Evolutionary conservation across 1,139 yeast species (phyloP).

Genomic region (Williopsis jadinii): DNA sequence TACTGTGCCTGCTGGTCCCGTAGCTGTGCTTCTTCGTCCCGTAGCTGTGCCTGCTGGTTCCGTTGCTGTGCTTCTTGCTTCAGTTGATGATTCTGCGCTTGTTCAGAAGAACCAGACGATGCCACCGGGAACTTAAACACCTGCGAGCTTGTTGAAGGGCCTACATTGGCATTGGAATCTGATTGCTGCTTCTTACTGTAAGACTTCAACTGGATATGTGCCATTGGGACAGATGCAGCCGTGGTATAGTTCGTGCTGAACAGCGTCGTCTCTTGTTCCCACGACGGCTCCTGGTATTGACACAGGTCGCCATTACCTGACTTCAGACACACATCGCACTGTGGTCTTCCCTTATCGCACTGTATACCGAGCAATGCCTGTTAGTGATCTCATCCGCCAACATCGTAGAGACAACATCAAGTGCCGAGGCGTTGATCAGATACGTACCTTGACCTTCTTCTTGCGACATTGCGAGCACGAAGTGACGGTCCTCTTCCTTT

Average conservation of each 20-base stretch:
- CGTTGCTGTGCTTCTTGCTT: not conserved
- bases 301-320: conserved; percentile 18
- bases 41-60: not conserved
- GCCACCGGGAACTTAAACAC: not conserved
- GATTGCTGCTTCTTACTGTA: not conserved
- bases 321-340: conserved; percentile 22
- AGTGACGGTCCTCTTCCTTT: conserved; percentile 25
- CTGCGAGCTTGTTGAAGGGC: too few species aligned
- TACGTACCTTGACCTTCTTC: conserved; percentile 30
- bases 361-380: not conserved
- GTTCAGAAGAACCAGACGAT: not conserved
- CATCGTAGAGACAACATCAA: too few species aligned
- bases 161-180: not conserved
- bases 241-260: conserved; percentile 9
- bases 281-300: conserved; percentile 21
- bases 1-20: not conserved
- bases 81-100: not conserved
- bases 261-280: conserved; percentile 10
- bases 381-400: conserved; percentile 1
- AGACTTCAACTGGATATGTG: conserved; percentile 9
- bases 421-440: not conserved
- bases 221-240: conserved; percentile 20
- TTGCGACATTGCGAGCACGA: conserved; percentile 36
- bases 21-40: not conserved
- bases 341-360: conserved; percentile 25